Percentiles rank a stretch among this genome's conserved stretches.
Conservation (phyloP, 495 filamentous ascomycete species). For the Aspergillus coremiiformis region DNA sequence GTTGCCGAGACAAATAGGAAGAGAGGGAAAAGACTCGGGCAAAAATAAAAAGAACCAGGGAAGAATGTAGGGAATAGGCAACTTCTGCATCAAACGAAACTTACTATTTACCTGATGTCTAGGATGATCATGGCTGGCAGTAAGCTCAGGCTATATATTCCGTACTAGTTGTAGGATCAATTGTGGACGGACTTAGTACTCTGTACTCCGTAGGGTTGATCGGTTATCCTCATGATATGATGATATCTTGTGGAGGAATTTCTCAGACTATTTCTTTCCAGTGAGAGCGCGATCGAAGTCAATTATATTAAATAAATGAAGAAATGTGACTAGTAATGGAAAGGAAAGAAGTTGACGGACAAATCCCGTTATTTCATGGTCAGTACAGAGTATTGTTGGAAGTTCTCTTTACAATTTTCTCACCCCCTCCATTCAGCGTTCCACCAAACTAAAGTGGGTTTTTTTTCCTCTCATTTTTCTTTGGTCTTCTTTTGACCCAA, state of each 20-base stretch:
- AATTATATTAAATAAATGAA: constrained; percentile 13
- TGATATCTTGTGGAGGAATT: background rate
- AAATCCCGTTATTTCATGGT: background rate
- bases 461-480: background rate
- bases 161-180: too few relatives aligned
- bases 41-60: constrained; percentile 3
- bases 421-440: background rate
- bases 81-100: background rate
- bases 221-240: too few relatives aligned
- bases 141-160: too few relatives aligned
- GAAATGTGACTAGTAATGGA: constrained; percentile 5
- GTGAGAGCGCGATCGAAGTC: background rate
- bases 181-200: too few relatives aligned
- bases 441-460: background rate
- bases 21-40: constrained; percentile 1
- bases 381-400: background rate
- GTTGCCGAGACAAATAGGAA: constrained; percentile 6
- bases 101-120: background rate
- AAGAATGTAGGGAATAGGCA: background rate
- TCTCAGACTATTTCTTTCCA: background rate
- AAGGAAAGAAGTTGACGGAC: background rate
- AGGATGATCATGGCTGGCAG: background rate
- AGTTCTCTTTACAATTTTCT: background rate
- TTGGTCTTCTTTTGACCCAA: background rate
- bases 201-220: too few relatives aligned